These are phyloP conservation scores for Mesembryanthemum crystallinum DNA, from an alignment of 148 eudicot genomes.

Conservation along the genomic window DNA sequence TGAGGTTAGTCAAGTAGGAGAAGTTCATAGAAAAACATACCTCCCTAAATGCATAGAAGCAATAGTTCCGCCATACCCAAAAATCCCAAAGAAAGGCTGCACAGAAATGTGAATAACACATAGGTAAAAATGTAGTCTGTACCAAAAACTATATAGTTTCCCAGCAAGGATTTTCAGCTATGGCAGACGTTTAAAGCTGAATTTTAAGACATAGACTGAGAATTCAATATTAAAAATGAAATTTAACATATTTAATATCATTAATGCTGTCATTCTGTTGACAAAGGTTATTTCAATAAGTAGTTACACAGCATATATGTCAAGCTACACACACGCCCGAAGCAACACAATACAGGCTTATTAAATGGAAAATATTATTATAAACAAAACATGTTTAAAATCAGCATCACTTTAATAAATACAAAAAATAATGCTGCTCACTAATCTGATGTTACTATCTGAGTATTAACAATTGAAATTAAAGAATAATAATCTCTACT, in stretches of 20 bases:
- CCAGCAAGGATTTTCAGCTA: not conserved
- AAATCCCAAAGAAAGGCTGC: slow-evolving; percentile 91
- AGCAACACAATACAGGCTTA: not conserved
- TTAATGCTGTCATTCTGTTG: too few relatives aligned
- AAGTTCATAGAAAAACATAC: slow-evolving; percentile 28
- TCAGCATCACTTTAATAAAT: not conserved
- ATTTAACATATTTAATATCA: too few relatives aligned
- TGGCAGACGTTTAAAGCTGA: not conserved
- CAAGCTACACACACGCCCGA: too few relatives aligned
- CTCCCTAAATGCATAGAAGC: slow-evolving; percentile 84
- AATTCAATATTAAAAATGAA: too few relatives aligned
- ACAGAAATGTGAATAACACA: slow-evolving; percentile 12
- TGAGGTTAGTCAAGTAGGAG: not conserved
- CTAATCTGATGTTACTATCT: not conserved
- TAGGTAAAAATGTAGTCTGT: not conserved
- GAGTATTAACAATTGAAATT: too few relatives aligned
- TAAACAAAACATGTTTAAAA: not conserved
- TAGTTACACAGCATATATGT: too few relatives aligned
- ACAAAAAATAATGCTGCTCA: not conserved
- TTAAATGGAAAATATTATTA: not conserved
- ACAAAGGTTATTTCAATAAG: too few relatives aligned
- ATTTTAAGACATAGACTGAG: not conserved
- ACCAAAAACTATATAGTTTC: not conserved
- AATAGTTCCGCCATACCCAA: slow-evolving; percentile 76
- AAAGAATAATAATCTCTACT: not conserved